Evolutionary conservation across 208 protist species (phyloP).

Genomic region (Wallacemonas collosoma): DNA sequence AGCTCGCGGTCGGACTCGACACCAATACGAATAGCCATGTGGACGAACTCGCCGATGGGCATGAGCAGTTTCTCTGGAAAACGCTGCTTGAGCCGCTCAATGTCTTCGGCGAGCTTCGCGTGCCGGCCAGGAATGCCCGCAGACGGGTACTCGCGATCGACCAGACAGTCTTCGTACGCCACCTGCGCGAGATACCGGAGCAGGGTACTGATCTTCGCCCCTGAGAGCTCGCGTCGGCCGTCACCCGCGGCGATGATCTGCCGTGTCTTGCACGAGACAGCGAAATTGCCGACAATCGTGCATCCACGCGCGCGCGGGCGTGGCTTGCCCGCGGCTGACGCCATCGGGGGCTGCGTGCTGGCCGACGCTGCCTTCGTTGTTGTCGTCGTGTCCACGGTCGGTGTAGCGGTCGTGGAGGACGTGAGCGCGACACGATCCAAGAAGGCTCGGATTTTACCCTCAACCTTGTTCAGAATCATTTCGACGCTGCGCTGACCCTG

Average conservation of each 20-base stretch:
- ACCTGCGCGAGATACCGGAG: conserved; percentile 64
- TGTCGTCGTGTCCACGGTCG: not conserved
- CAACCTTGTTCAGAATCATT: conserved; percentile 83
- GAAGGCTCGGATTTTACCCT: conserved; percentile 62
- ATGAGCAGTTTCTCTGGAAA: conserved; percentile 77
- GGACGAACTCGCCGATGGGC: conserved; percentile 69
- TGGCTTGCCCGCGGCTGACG: not conserved
- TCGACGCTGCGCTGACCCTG: conserved; percentile 83
- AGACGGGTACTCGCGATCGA: conserved; percentile 67
- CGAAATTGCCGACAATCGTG: conserved; percentile 83
- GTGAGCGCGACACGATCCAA: conserved; percentile 50
- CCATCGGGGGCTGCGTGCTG: not conserved
- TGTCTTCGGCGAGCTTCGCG: conserved; percentile 54
- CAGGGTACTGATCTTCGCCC: conserved; percentile 67
- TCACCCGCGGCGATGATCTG: conserved; percentile 73
- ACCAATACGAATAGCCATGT: conserved; percentile 65
- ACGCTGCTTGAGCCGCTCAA: conserved; percentile 57
- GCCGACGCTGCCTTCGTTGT: conserved; percentile 1
- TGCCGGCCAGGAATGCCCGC: conserved; percentile 79
- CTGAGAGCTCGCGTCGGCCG: conserved; percentile 51
- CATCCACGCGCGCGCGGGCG: not conserved
- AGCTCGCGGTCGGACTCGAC: conserved; percentile 77
- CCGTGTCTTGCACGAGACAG: conserved; percentile 87
- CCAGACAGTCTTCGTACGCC: conserved; percentile 66
- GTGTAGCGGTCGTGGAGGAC: not conserved